Percentiles rank a stretch among this genome's conserved stretches.
These are phyloP conservation scores for Russula ochroleuca DNA, from an alignment of 768 basidiomycete genomes.

Conservation along the genomic window DNA sequence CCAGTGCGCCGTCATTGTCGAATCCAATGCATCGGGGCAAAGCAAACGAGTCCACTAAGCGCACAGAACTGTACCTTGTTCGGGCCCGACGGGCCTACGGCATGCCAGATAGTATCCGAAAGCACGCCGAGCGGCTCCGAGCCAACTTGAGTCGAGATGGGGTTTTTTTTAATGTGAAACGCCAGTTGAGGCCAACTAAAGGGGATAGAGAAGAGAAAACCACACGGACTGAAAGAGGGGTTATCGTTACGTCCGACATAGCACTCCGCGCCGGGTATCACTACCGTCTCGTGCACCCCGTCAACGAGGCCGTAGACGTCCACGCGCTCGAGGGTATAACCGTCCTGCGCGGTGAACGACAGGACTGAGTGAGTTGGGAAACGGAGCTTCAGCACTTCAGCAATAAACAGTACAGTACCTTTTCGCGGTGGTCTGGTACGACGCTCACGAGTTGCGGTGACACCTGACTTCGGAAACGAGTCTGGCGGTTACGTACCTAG, in stretches of 20 bases:
- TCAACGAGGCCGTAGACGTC: slow-evolving; percentile 63
- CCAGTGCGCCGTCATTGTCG: background rate
- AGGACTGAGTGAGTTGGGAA: background rate
- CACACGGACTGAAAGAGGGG: slow-evolving; percentile 73
- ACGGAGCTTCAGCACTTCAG: background rate
- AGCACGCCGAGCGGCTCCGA: slow-evolving; percentile 71
- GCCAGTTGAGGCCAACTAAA: background rate
- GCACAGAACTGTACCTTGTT: slow-evolving; percentile 62
- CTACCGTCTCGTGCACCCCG: slow-evolving; percentile 46
- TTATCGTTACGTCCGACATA: slow-evolving; percentile 88
- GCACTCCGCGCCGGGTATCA: slow-evolving; percentile 64
- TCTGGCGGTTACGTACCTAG: slow-evolving; percentile 48
- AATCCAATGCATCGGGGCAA: background rate
- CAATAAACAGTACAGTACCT: slow-evolving; percentile 41
- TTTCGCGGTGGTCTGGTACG: slow-evolving; percentile 79
- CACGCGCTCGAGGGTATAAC: slow-evolving; percentile 79
- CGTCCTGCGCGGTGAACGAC: slow-evolving; percentile 51
- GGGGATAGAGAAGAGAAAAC: background rate
- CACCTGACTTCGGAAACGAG: background rate
- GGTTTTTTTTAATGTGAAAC: background rate
- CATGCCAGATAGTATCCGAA: slow-evolving; percentile 64
- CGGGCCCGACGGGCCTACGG: slow-evolving; percentile 80
- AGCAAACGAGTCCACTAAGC: background rate
- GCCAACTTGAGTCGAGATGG: slow-evolving; percentile 57
- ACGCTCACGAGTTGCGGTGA: no score